These are phyloP conservation scores for Xylariaceae sp. DNA, from an alignment of 2,329 filamentous ascomycete species.

Conservation along the genomic window DNA sequence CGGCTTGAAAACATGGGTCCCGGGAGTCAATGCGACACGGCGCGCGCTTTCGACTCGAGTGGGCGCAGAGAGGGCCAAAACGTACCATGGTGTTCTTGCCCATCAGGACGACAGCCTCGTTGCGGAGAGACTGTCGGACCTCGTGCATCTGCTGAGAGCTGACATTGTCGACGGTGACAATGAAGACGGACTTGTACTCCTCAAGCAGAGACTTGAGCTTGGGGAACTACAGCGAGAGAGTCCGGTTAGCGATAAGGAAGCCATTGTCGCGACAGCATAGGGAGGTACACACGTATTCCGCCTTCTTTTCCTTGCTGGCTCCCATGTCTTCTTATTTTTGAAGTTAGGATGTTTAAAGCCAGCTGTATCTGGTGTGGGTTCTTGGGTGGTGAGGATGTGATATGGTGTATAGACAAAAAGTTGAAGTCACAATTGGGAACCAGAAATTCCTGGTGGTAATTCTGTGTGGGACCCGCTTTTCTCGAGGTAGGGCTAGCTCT, in stretches of 20 bases:
- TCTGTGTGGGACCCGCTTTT: constrained; percentile 20
- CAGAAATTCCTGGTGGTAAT: constrained; percentile 16
- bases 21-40: background rate
- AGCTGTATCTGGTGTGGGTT: constrained; percentile 20
- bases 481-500: constrained; percentile 12
- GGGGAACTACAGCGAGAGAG: constrained; percentile 74
- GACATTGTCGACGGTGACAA: constrained; percentile 98
- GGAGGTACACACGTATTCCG: constrained; percentile 41
- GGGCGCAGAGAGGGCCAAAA: background rate
- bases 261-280: background rate
- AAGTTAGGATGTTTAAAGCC: constrained; percentile 99
- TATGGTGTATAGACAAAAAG: constrained; percentile 17
- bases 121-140: constrained; percentile 88
- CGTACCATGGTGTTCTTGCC: constrained; percentile 98
- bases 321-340: constrained; percentile 95
- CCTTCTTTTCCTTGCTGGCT: constrained; percentile 93
- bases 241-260: constrained; percentile 7
- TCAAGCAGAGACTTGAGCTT: constrained; percentile 98
- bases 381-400: constrained; percentile 15
- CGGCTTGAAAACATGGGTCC: background rate
- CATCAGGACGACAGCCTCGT: constrained; percentile 93
- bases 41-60: background rate
- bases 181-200: constrained; percentile 96
- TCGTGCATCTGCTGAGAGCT: constrained; percentile 99
- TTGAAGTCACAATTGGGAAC: constrained; percentile 11